phyloP scores from a whole-genome alignment of 140 eudicot genomes.

The Cichorium intybus region DNA sequence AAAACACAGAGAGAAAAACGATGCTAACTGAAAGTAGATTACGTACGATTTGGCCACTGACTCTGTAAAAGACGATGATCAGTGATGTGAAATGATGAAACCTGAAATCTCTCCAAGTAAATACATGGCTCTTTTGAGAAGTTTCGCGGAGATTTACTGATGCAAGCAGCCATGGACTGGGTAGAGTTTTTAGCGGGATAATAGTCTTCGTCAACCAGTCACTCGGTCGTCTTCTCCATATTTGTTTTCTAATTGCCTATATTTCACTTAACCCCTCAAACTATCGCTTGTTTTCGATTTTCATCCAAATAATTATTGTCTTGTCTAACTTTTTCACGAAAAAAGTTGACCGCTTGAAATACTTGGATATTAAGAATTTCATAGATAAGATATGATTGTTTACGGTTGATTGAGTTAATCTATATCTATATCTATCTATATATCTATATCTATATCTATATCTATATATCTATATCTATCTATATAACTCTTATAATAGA shows the following conservation, averaged over 20 bases:
- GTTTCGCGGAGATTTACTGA: neutral
- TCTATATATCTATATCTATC: too few relatives aligned
- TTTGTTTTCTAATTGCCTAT: neutral
- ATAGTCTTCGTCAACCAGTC: constrained; percentile 1
- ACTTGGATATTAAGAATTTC: neutral
- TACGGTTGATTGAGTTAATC: too few relatives aligned
- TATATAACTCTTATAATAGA: too few relatives aligned
- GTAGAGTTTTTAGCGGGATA: constrained; percentile 8
- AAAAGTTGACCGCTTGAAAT: neutral
- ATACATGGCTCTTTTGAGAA: neutral
- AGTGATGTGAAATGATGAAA: constrained; percentile 9
- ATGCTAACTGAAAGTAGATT: neutral
- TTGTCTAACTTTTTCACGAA: neutral
- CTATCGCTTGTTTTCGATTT: neutral
- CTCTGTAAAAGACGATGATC: constrained; percentile 4
- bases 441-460: too few relatives aligned
- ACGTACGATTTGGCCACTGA: neutral
- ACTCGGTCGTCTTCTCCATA: neutral
- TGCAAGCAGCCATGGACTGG: constrained; percentile 17
- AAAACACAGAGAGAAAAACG: neutral
- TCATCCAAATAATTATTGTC: neutral
- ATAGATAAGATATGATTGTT: neutral
- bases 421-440: too few relatives aligned
- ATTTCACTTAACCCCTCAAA: constrained; percentile 1
- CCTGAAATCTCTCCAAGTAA: neutral